Evolutionary conservation across 2,329 filamentous ascomycete genomes (phyloP), one percentile per base, ranked within the genome.

Genomic region (Penicillium hesseltinei): DNA sequence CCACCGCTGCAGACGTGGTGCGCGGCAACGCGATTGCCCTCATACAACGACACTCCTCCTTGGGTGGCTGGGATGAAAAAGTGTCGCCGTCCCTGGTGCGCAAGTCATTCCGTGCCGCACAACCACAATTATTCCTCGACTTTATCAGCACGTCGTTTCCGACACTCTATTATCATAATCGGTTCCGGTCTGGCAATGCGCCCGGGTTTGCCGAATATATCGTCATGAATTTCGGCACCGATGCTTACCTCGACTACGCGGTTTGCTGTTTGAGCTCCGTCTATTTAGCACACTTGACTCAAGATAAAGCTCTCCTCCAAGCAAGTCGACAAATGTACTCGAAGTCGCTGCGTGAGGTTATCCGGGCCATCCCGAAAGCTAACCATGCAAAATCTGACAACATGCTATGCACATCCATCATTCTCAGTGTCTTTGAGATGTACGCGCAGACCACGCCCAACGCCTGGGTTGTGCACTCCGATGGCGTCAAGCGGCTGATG

Each of bases 351-450:
- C 52, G 65, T 2, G 66, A 70, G 36, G 63, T 75, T 5, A 66
- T 69, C 25, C 62, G 60, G 13, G 67, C 70, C 0, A 43, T 76
- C 1, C 60, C 69, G 21, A 66, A 66, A 5, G 52, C 55, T 5
- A 61, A 66, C 2, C 62, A 63, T 7, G 70, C 69, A 0, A 64
- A 69, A 51, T 71, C 70, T 21, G 65, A 68, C 65, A 64, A 73
- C 59, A 64, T 68, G 71, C 33, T 75, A 25, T 61, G 71, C 61
- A 61, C 79, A 2, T 66, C 69, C 9, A 72, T 76, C 58, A 66
- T 76, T 44, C 66, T 76, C 9, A 73, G 69, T 11, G 71, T 75
- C 11, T 77, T 73, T 51, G 74, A 77, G 48, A 74, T 76, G 71
- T 73, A 74, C 51, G 70, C 73, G 13, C 71, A 69, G 35, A 74